Conservation (phyloP, 1,284 basidiomycete genomes). For the Farysia itapuensis region DNA sequence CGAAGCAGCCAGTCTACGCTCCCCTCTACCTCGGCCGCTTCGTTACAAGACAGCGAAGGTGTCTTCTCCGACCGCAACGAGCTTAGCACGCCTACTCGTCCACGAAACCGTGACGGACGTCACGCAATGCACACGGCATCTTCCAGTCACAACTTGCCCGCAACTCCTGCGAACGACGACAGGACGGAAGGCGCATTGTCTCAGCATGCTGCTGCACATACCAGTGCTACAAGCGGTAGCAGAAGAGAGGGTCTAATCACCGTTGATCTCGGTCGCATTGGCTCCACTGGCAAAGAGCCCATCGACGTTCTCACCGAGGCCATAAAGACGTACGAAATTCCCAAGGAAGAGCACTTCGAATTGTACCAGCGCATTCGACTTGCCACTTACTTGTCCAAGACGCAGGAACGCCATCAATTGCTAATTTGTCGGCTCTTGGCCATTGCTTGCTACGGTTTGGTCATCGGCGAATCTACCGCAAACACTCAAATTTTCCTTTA, state of each 20-base stretch:
- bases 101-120: slow-evolving; percentile 22
- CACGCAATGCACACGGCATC: slow-evolving; percentile 23
- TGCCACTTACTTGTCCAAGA: slow-evolving; percentile 70
- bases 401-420: slow-evolving; percentile 74
- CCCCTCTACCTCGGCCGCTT: slow-evolving; percentile 8
- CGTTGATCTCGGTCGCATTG: slow-evolving; percentile 35
- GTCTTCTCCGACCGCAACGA: slow-evolving; percentile 1
- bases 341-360: slow-evolving; percentile 83
- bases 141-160: slow-evolving; percentile 12
- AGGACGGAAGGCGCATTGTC: slow-evolving; percentile 1
- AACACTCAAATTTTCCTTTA: slow-evolving; percentile 84
- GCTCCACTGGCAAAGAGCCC: slow-evolving; percentile 11
- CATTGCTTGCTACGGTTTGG: slow-evolving; percentile 72
- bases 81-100: slow-evolving; percentile 19
- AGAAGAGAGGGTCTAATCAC: slow-evolving; percentile 45
- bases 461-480: slow-evolving; percentile 69
- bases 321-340: slow-evolving; percentile 72
- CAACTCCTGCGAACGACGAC: slow-evolving; percentile 15
- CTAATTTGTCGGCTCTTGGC: slow-evolving; percentile 80
- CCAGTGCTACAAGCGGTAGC: slow-evolving; percentile 1
- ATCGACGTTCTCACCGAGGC: slow-evolving; percentile 70
- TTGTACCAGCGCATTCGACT: slow-evolving; percentile 83
- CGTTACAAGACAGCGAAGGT: neutral
- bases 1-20: slow-evolving; percentile 16
- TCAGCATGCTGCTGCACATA: slow-evolving; percentile 1